Evolutionary conservation across 345 rosid species (phyloP), one percentile per base, ranked within the genome.

Genomic region (Barbarea vulgaris): DNA sequence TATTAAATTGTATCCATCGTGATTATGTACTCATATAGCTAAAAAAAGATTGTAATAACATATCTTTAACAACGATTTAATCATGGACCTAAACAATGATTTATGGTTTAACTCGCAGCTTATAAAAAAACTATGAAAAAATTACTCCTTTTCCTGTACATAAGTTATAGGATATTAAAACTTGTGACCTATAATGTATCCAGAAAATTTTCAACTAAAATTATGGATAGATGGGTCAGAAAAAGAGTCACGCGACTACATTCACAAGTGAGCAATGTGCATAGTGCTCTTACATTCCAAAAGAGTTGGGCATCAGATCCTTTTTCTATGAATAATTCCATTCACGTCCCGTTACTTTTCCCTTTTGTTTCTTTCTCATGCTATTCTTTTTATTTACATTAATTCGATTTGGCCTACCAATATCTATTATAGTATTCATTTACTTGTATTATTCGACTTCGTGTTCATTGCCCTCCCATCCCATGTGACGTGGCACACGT

Each of bases 281-380:
- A 44, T 67, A 67, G 56, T 53, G 64, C 64, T 54, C 65, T 53
- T 64, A 53, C 15, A 68, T 41, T 68, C 79, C 79, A 76, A 76
- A 61, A 69, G 70, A 61, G 57, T 69, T 69, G 80, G 75, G 65
- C 57, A 69, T 33, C 42, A 53, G 75, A 76, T 42, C 50, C 70
- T 44, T 53, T 76, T 15, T 31, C 3, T 27, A 30, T 54, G 75
- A 51, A 56, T 62, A 67, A 69, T 18, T 76, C 80, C 80, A 76
- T 62, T 54, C 80, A 76, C 58, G 80, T 76, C 65, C 58, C 42
- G 75, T 62, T 69, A 76, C 65, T 69, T 69, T 62, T 31, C 59
- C 50, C 70, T 36, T 67, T 69, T 51, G 79, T 67, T 75, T 59
- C 56, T 61, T 59, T 60, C 17, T 13, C 13, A 39, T 17, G 0